A percentile compares a stretch with the other conserved stretches of the same genome.
These are phyloP conservation scores for Phytophthora nicotianae DNA, from an alignment of 352 stramenopile genomes.

Conservation along the genomic window DNA sequence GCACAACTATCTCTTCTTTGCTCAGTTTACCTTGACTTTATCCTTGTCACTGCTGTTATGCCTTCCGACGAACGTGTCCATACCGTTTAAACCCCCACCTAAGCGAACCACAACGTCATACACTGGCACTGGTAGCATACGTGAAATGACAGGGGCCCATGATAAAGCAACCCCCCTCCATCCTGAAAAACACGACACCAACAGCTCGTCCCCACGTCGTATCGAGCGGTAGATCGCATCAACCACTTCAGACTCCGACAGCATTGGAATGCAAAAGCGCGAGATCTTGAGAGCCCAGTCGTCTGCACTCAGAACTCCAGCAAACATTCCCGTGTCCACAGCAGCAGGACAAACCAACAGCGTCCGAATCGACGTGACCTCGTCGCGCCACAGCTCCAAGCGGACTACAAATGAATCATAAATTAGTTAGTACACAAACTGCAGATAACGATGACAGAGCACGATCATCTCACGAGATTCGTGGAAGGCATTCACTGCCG, in stretches of 20 bases:
- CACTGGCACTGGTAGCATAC: constrained; percentile 58
- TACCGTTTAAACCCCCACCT: constrained; percentile 67
- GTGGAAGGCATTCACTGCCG: constrained; percentile 74
- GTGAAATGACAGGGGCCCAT: constrained; percentile 53
- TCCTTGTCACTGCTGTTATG: constrained; percentile 42
- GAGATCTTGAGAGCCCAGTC: constrained; percentile 44
- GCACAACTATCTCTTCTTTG: not conserved
- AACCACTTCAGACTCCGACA: constrained; percentile 55
- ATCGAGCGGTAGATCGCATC: constrained; percentile 65
- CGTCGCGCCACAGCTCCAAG: constrained; percentile 73
- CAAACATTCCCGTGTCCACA: constrained; percentile 84
- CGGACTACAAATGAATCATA: constrained; percentile 48
- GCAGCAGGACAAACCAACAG: constrained; percentile 77
- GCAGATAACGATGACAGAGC: constrained; percentile 1
- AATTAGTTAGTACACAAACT: not conserved
- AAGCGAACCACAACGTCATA: constrained; percentile 63
- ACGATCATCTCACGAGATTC: constrained; percentile 44
- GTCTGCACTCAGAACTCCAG: constrained; percentile 47
- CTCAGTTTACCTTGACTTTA: constrained; percentile 11
- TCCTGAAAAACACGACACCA: constrained; percentile 70
- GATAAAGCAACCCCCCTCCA: constrained; percentile 59
- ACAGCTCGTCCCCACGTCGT: constrained; percentile 48
- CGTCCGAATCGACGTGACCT: constrained; percentile 60
- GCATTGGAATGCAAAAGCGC: constrained; percentile 54
- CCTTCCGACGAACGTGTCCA: constrained; percentile 80